A percentile compares a stretch with the other conserved stretches of the same genome.
These are phyloP conservation scores for Paecilomyces fulvus DNA, from an alignment of 2,329 filamentous ascomycete genomes.

Conservation along the genomic window DNA sequence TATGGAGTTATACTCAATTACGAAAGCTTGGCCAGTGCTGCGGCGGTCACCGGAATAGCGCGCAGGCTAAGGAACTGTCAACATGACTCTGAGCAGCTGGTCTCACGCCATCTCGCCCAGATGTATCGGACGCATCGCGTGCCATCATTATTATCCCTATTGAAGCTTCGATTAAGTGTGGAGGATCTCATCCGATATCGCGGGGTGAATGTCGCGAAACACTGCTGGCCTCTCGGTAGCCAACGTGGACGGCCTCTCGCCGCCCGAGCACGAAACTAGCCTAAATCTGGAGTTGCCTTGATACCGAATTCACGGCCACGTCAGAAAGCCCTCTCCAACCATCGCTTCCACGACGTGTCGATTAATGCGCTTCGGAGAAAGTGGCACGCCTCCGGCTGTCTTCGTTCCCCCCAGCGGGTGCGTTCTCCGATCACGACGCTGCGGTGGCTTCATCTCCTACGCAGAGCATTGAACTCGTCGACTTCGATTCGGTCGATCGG, in stretches of 20 bases:
- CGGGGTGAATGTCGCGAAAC: not conserved
- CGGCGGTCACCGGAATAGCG: not conserved
- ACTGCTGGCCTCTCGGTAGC: not conserved
- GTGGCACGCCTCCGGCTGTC: not conserved
- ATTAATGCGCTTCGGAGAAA: not conserved
- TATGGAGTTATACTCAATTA: not conserved
- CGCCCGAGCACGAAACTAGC: not conserved
- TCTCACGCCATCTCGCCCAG: not conserved
- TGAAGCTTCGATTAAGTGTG: not conserved
- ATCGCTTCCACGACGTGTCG: not conserved
- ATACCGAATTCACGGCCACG: not conserved
- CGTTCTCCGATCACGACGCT: conserved; percentile 2
- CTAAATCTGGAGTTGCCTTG: not conserved
- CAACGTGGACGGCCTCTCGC: not conserved
- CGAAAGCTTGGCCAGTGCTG: not conserved
- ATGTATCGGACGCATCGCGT: not conserved
- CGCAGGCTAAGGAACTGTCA: not conserved
- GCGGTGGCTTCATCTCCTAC: conserved; percentile 16
- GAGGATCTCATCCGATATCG: not conserved
- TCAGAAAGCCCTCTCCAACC: not conserved
- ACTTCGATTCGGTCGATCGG: conserved; percentile 10
- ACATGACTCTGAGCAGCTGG: not conserved
- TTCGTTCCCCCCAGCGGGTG: not conserved
- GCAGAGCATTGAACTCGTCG: conserved; percentile 27
- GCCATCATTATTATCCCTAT: not conserved